Conservation (phyloP, 2,329 filamentous ascomycete species). For the Berkeleyomyces rouxiae region DNA sequence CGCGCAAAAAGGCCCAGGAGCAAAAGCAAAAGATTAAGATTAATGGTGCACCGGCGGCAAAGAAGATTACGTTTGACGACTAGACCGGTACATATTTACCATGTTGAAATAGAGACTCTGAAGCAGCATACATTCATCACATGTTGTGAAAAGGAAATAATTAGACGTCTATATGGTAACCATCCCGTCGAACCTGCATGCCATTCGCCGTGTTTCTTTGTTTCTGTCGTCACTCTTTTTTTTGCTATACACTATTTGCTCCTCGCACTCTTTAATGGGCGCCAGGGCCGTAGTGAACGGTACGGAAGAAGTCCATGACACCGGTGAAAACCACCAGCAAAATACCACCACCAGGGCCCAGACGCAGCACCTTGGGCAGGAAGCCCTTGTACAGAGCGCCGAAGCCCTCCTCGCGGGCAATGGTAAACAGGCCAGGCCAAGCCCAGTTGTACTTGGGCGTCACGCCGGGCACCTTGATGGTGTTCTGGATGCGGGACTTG, state of each 20-base stretch:
- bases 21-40: conserved; percentile 37
- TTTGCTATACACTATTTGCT: not conserved
- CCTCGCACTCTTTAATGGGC: conserved; percentile 4
- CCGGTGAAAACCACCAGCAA: conserved; percentile 75
- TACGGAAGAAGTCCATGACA: conserved; percentile 84
- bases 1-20: conserved; percentile 41
- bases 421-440: conserved; percentile 68
- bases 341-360: conserved; percentile 45
- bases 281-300: conserved; percentile 24
- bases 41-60: conserved; percentile 25
- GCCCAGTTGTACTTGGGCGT: conserved; percentile 98
- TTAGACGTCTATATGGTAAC: conserved; percentile 5
- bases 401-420: conserved; percentile 88
- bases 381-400: conserved; percentile 93
- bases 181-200: conserved; percentile 3
- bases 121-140: not conserved
- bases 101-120: too few relatives aligned
- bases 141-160: not conserved
- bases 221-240: not conserved
- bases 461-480: conserved; percentile 60
- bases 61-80: conserved; percentile 40
- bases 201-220: not conserved
- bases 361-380: conserved; percentile 62
- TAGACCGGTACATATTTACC: not conserved
- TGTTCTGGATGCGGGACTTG: conserved; percentile 97